Evolutionary conservation across 257 asterid genomes (phyloP).

Genomic region (Euphrasia confusa): DNA sequence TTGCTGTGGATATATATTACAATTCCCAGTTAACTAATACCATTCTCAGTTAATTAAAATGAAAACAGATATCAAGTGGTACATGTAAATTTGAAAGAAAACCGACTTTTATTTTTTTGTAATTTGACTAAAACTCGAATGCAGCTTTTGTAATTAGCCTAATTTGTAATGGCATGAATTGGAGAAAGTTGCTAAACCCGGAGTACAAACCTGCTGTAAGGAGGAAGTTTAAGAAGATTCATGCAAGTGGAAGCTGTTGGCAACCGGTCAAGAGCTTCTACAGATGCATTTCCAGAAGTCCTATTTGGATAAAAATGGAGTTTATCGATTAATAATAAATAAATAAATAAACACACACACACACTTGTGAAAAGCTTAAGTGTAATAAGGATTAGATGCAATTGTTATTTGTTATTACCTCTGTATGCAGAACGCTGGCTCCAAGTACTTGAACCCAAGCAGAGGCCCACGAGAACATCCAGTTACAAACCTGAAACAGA

Average conservation of each 20-base stretch:
- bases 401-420: conserved; percentile 41
- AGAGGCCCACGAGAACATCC: conserved; percentile 99
- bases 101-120: background rate
- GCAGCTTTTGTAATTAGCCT: background rate
- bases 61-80: background rate
- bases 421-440: conserved; percentile 90
- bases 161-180: conserved; percentile 12
- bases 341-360: too few relatives aligned
- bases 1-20: conserved; percentile 52
- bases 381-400: conserved; percentile 8
- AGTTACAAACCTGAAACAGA: conserved; percentile 67
- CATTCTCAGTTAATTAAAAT: background rate
- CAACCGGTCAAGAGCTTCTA: conserved; percentile 79
- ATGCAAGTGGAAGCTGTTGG: conserved; percentile 98
- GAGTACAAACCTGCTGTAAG: conserved; percentile 68
- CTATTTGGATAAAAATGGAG: conserved; percentile 31
- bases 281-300: conserved; percentile 88
- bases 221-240: conserved; percentile 97
- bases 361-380: background rate
- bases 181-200: conserved; percentile 11
- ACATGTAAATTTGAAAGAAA: background rate
- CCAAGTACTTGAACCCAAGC: conserved; percentile 89
- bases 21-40: conserved; percentile 2
- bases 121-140: background rate
- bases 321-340: too few relatives aligned